Percentiles rank a stretch among this genome's conserved stretches.
These are phyloP conservation scores for Fallopia convolvulus DNA, from an alignment of 148 eudicot species.

Conservation along the genomic window DNA sequence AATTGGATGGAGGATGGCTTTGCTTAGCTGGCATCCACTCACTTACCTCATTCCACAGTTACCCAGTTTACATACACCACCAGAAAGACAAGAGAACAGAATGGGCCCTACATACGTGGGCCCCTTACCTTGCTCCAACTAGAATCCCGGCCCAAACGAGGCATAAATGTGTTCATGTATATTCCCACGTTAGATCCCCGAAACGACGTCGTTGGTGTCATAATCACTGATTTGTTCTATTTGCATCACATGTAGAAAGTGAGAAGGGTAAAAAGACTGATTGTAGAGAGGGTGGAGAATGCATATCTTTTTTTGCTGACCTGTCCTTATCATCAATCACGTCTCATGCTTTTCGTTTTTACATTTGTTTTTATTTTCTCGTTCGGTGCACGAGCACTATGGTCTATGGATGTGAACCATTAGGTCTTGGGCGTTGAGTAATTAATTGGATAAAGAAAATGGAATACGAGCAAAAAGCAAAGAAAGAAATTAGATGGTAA, in stretches of 20 bases:
- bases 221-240: not conserved
- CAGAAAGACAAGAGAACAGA: not conserved
- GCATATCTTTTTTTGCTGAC: not conserved
- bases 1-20: not conserved
- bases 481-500: not conserved
- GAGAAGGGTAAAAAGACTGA: not conserved
- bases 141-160: not conserved
- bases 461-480: not conserved
- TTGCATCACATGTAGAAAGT: slow-evolving; percentile 4
- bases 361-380: not conserved
- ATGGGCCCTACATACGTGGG: not conserved
- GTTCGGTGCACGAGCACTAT: not conserved
- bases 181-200: not conserved
- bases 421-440: no score
- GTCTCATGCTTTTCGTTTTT: not conserved
- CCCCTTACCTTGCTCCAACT: not conserved
- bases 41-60: not conserved
- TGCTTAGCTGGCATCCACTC: slow-evolving; percentile 1
- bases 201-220: not conserved
- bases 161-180: not conserved
- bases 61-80: not conserved
- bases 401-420: not conserved
- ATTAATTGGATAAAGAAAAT: no score
- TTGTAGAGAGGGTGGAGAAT: not conserved
- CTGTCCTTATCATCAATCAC: not conserved